Evolutionary conservation across 164 flowering plant genomes (phyloP).

Genomic region (Vitis cinerea): DNA sequence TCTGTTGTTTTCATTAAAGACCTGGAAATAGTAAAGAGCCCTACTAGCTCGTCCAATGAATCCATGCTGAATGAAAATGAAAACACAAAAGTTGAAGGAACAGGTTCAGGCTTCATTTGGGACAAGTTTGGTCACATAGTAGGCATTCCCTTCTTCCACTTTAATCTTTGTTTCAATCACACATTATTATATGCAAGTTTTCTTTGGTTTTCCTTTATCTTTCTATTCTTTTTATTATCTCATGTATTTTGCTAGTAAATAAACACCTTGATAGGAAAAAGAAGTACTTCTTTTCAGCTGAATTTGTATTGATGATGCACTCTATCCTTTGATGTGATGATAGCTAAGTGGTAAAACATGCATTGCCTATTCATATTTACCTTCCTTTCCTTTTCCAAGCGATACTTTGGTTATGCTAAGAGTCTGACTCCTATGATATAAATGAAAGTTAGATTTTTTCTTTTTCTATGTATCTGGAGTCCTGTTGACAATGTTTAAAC

Average conservation of each 20-base stretch:
- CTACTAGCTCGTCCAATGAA: conserved; percentile 28
- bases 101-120: conserved; percentile 95
- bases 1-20: conserved; percentile 80
- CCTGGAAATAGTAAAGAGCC: conserved; percentile 44
- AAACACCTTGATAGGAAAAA: no score
- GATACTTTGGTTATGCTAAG: not conserved
- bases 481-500: no score
- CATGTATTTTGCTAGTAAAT: not conserved
- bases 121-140: conserved; percentile 94
- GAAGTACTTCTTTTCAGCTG: not conserved
- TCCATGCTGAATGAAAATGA: conserved; percentile 38
- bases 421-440: not conserved
- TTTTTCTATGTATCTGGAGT: no score
- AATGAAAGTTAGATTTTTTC: no score
- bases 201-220: not conserved
- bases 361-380: not conserved
- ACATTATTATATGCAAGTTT: not conserved
- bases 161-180: not conserved
- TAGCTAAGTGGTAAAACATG: not conserved
- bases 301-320: not conserved
- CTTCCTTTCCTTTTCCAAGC: not conserved
- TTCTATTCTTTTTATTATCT: conserved; percentile 1
- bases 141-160: conserved; percentile 28
- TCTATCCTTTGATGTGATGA: not conserved
- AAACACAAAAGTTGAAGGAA: conserved; percentile 78